Evolutionary conservation across 1,284 basidiomycete species (phyloP), one percentile per base, ranked within the genome.

Genomic region (Cystobasidiaceae sp.): DNA sequence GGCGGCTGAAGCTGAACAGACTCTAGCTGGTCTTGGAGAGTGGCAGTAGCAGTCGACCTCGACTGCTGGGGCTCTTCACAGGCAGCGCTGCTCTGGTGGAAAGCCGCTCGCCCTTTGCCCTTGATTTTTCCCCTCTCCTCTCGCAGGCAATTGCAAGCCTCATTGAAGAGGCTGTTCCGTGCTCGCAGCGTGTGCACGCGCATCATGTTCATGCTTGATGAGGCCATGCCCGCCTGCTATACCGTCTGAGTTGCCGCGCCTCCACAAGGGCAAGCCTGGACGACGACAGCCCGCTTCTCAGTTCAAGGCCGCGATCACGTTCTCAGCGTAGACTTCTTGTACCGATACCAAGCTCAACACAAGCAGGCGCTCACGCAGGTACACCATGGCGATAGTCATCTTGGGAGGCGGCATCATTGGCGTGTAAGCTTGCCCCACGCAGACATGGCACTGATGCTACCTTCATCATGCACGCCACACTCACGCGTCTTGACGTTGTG

Each of bases 51-150:
- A 1, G 37, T 43, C 25, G 54, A 44, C 13, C 39, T 30, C 15
- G 23, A 27, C 25, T 44, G 39, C 54, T 56, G 54, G 28, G 17
- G 33, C 39, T 41, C 37, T 8, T 34, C 41, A 28, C 4, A n/a
- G 41, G 54, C 37, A 23, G 33, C 32, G 27, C 41, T 44, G 50
- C 32, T 37, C 27, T 32, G 13, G 44, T 56, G 54, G 32, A 56
- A 33, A 23, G 27, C 27, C 45, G 54, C 54, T 21, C 54, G 54
- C 28, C 45, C 45, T 44, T 56, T 56, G 37, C 54, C 54, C 54
- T 56, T 56, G 54, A 44, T 43, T 43, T 56, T 43, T 44, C n/a
- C 15, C 15, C 25, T 28, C n/a, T 56, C 28, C n/a, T 28, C 17
- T 13, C 25, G 28, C 7, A 44, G 7, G 54, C 54, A 56, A 17